Conservation (phyloP, 2,329 filamentous ascomycete species). For the Thielaviopsis ethacetica region DNA sequence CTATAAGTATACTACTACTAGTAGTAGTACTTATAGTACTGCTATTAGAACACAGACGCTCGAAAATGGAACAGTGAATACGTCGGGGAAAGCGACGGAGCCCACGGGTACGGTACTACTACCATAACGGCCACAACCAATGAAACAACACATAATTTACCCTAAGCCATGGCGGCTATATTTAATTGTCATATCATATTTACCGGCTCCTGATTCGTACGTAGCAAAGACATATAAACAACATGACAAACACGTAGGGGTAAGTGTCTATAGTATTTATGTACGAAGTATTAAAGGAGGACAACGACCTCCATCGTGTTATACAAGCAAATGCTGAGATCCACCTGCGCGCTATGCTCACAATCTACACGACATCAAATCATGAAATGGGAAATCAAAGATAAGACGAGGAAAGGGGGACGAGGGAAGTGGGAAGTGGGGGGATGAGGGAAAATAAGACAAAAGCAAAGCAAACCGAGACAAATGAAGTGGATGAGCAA, state of each 20-base stretch:
- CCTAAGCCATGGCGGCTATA: neutral
- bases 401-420: neutral
- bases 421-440: neutral
- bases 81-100: neutral
- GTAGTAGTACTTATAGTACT: too few relatives aligned
- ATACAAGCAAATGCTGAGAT: constrained; percentile 10
- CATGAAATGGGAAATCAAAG: neutral
- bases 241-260: neutral
- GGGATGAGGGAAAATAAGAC: neutral
- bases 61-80: neutral
- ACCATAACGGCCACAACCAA: neutral
- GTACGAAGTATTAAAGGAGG: constrained; percentile 9
- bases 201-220: neutral
- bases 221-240: neutral
- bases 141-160: neutral
- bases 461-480: neutral
- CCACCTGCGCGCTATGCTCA: constrained; percentile 9
- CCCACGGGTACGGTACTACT: neutral
- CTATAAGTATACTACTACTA: too few relatives aligned
- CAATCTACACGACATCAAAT: constrained; percentile 6
- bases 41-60: neutral
- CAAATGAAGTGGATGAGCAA: neutral
- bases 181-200: neutral
- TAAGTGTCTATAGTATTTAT: constrained; percentile 6
- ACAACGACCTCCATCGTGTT: constrained; percentile 3